Evolutionary conservation across 352 stramenopile genomes (phyloP).

Genomic region (Globisporangium megalacanthum): DNA sequence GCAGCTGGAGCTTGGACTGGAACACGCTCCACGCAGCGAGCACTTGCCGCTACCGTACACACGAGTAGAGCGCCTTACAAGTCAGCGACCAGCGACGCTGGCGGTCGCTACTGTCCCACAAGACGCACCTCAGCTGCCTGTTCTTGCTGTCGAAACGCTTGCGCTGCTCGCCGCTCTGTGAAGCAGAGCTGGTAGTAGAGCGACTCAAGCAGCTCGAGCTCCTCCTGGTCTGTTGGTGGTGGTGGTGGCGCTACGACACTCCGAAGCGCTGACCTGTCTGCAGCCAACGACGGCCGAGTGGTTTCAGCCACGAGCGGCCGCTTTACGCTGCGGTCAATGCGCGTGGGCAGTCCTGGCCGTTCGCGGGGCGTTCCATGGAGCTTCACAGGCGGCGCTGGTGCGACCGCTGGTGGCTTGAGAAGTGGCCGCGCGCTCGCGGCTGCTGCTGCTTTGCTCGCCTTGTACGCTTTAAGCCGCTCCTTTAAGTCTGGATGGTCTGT

Average conservation of each 20-base stretch:
- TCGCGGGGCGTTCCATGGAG: conserved; percentile 3
- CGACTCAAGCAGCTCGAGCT: conserved; percentile 43
- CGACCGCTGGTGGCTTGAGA: not conserved
- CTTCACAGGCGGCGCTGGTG: not conserved
- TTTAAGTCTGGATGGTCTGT: conserved; percentile 21
- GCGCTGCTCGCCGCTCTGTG: conserved; percentile 26
- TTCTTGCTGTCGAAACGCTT: conserved; percentile 41
- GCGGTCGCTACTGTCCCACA: no score
- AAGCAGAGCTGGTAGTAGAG: conserved; percentile 53
- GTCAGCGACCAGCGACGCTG: not conserved
- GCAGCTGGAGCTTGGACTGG: conserved; percentile 42
- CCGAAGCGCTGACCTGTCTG: not conserved
- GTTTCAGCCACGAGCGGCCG: conserved; percentile 7
- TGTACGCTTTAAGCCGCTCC: conserved; percentile 36
- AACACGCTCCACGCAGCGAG: conserved; percentile 32
- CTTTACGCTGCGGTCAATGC: conserved; percentile 17
- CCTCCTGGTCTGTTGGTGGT: conserved; percentile 18
- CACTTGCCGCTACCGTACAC: conserved; percentile 30
- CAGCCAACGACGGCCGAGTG: not conserved
- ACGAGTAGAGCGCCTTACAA: not conserved
- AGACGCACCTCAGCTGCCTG: conserved; percentile 31
- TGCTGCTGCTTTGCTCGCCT: conserved; percentile 25
- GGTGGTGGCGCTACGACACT: not conserved
- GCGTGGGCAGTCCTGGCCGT: conserved; percentile 14
- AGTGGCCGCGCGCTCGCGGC: not conserved